These are phyloP conservation scores for Fusarium verticillioides DNA, from an alignment of 2,329 filamentous ascomycete species.

Conservation along the genomic window DNA sequence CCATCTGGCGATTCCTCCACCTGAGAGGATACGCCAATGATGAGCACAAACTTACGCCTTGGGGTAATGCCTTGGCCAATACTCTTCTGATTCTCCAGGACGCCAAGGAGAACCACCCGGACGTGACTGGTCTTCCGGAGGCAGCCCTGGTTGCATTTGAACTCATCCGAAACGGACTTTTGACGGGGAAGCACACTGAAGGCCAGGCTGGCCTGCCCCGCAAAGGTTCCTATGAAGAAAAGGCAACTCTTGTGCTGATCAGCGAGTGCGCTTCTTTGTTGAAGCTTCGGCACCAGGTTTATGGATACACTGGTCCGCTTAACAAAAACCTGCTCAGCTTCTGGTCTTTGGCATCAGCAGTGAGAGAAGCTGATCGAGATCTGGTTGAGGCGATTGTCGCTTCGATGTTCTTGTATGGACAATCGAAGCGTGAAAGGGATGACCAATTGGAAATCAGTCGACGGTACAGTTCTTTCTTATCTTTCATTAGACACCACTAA, in stretches of 20 bases:
- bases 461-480: conserved; percentile 62
- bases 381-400: conserved; percentile 84
- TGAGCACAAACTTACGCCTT: conserved; percentile 81
- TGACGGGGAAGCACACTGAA: conserved; percentile 75
- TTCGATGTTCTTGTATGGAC: conserved; percentile 82
- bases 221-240: conserved; percentile 75
- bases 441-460: conserved; percentile 77
- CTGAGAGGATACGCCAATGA: conserved; percentile 86
- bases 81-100: conserved; percentile 73
- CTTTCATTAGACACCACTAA: conserved; percentile 17
- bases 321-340: conserved; percentile 90
- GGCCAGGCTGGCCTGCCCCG: conserved; percentile 67
- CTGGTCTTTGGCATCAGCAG: conserved; percentile 82
- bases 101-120: conserved; percentile 57
- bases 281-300: conserved; percentile 82
- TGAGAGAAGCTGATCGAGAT: conserved; percentile 83
- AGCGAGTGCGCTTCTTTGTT: conserved; percentile 87
- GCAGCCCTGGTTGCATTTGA: conserved; percentile 86
- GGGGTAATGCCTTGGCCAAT: conserved; percentile 82
- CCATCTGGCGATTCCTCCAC: conserved; percentile 89
- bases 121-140: conserved; percentile 72
- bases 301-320: conserved; percentile 93
- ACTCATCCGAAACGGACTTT: conserved; percentile 79
- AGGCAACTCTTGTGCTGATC: conserved; percentile 80
- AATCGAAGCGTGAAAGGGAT: conserved; percentile 76